Evolutionary conservation across 495 filamentous ascomycete species (phyloP), one percentile per base, ranked within the genome.

Genomic region (Penicillium ucsense): DNA sequence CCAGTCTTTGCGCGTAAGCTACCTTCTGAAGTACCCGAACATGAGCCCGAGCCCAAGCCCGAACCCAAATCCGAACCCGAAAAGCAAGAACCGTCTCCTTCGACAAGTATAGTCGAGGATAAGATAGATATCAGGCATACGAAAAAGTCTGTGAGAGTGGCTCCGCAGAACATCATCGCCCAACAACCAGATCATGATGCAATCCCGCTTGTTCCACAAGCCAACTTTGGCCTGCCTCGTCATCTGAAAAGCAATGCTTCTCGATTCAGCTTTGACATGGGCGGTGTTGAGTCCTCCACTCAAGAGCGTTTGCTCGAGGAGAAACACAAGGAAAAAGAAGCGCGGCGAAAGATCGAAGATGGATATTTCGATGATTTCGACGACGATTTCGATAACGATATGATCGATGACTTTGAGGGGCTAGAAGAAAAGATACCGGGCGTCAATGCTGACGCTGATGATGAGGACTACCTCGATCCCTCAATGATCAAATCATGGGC

Each of bases 241-340:
- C 88, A 90, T 62, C 82, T 89, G 61, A 89, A 85, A 53, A 91
- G 87, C 61, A 91, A 84, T 45, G 85, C 89, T 0, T 94, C 88
- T 3, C 73, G 89, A 7, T 95, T 96, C 54, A 94, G 88, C 58
- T 96, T 96, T 56, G 89, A 95, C 56, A 86, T 95, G 76, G 72
- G 65, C 20, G 78, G 79, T 8, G 80, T 84, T n/a, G 88, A 86
- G 32, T 81, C 86, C 9, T 82, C 84, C 4, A 77, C 77, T 8
- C 82, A 94, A 60, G 89, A 96, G 61, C 83, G 82, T 57, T 57
- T 90, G 3, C 64, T 96, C 10, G 89, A 96, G 67, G 89, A 95
- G 59, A 81, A 87, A 35, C 85, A 92, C 53, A 82, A 86, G 45
- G 78, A 85, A 47, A 82, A 85, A 43, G 82, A 83, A 34, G 75